Evolutionary conservation across 768 basidiomycete genomes (phyloP).

Genomic region (Lentinula edodes): DNA sequence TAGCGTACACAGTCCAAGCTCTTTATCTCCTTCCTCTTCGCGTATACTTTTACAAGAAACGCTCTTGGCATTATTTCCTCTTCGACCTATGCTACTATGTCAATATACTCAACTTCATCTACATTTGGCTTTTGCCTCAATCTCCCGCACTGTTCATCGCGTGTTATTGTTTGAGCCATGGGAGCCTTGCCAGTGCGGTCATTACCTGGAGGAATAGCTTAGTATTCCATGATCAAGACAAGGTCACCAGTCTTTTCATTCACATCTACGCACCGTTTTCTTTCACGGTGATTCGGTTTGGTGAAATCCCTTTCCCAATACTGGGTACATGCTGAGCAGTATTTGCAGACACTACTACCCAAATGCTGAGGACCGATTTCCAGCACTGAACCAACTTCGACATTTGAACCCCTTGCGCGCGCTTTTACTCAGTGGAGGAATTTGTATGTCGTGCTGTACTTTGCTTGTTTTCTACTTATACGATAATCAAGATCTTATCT

Average conservation of each 20-base stretch:
- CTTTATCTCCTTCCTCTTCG: constrained; percentile 80
- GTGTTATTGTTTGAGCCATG: constrained; percentile 90
- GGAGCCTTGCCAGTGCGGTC: constrained; percentile 87
- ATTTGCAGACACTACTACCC: constrained; percentile 79
- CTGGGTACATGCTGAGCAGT: constrained; percentile 8
- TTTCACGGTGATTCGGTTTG: constrained; percentile 85
- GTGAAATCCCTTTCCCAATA: background rate
- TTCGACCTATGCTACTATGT: constrained; percentile 93
- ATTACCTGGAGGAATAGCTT: constrained; percentile 98
- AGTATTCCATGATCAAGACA: constrained; percentile 96
- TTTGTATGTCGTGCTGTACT: constrained; percentile 54
- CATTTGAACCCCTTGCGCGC: constrained; percentile 66
- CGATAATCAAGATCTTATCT: constrained; percentile 65
- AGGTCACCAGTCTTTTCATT: constrained; percentile 92
- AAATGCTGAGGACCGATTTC: constrained; percentile 76
- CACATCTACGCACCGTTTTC: constrained; percentile 92
- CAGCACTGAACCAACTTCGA: constrained; percentile 66
- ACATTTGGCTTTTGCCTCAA: constrained; percentile 83
- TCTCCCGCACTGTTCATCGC: constrained; percentile 80
- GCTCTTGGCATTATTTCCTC: constrained; percentile 91
- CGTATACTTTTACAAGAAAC: constrained; percentile 84
- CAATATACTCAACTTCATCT: constrained; percentile 87
- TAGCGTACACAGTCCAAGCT: constrained; percentile 77
- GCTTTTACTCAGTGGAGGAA: constrained; percentile 69
- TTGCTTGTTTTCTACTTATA: background rate